These are phyloP conservation scores for Rhodotorula sp. DNA, from an alignment of 1,284 basidiomycete species.

Conservation along the genomic window DNA sequence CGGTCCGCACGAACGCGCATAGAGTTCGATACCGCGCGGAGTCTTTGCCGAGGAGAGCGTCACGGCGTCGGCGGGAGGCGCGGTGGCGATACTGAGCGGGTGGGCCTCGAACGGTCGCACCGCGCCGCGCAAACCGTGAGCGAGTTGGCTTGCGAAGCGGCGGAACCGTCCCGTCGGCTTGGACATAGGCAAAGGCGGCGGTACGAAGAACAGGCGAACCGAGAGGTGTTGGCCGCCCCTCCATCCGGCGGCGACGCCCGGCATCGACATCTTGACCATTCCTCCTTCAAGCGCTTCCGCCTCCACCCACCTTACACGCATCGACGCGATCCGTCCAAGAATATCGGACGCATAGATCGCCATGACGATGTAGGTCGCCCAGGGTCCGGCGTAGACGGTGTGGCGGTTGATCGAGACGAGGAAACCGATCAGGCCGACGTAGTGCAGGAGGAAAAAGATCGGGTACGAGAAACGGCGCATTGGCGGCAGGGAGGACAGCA, in stretches of 20 bases:
- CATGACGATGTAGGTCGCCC: slow-evolving; percentile 28
- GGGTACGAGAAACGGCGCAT: slow-evolving; percentile 33
- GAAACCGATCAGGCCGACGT: slow-evolving; percentile 35
- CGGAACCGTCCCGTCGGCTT: neutral
- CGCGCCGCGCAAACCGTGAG: slow-evolving; percentile 7
- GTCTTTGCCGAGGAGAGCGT: neutral
- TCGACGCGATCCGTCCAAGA: slow-evolving; percentile 12
- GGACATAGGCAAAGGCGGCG: neutral
- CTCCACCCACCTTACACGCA: slow-evolving; percentile 26
- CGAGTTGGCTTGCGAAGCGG: neutral
- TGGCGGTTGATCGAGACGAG: slow-evolving; percentile 32
- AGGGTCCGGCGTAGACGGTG: slow-evolving; percentile 30
- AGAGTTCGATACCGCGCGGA: slow-evolving; percentile 24
- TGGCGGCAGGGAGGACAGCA: slow-evolving; percentile 22
- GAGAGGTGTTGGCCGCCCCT: slow-evolving; percentile 52
- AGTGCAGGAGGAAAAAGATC: slow-evolving; percentile 34
- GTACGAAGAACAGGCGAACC: slow-evolving; percentile 45
- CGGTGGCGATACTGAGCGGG: slow-evolving; percentile 52
- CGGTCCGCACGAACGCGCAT: slow-evolving; percentile 20
- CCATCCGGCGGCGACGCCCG: slow-evolving; percentile 49
- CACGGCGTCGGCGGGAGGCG: slow-evolving; percentile 23
- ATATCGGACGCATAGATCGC: slow-evolving; percentile 35
- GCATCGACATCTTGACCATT: slow-evolving; percentile 49
- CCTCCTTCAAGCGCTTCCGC: slow-evolving; percentile 26
- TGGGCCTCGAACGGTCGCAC: slow-evolving; percentile 46